These are phyloP conservation scores for Chenopodium formosanum DNA, from an alignment of 148 eudicot species.

Conservation along the genomic window DNA sequence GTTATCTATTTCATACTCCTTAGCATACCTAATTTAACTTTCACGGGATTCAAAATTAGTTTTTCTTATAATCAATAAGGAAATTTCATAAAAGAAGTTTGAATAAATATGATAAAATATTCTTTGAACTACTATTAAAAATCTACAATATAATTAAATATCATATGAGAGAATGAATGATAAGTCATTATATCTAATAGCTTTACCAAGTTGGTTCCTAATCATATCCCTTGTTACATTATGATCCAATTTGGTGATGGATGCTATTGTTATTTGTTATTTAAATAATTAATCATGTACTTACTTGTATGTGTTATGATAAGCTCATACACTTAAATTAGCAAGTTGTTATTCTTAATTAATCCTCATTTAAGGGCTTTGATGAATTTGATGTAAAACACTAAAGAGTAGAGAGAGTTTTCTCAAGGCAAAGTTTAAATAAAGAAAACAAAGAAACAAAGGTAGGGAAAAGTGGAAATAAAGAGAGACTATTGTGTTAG, in stretches of 20 bases:
- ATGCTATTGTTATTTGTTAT: too few species aligned
- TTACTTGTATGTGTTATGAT: background rate
- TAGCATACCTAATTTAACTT: too few species aligned
- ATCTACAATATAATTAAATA: too few species aligned
- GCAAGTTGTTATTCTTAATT: constrained; percentile 10
- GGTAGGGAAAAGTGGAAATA: background rate
- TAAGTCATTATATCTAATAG: too few species aligned
- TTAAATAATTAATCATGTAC: background rate
- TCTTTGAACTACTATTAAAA: too few species aligned
- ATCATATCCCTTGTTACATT: too few species aligned
- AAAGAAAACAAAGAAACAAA: background rate
- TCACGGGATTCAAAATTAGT: too few species aligned
- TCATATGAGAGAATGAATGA: too few species aligned
- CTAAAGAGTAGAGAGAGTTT: background rate
- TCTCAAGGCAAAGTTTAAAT: background rate
- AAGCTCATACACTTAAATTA: background rate
- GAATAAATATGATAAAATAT: too few species aligned
- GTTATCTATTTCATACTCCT: too few species aligned
- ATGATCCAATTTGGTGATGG: background rate
- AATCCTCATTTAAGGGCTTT: constrained; percentile 36
- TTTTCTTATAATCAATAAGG: too few species aligned
- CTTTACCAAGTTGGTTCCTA: background rate
- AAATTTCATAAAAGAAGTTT: too few species aligned
- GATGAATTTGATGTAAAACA: constrained; percentile 3
- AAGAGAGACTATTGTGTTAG: constrained; percentile 1